Percentiles rank a stretch among this genome's conserved stretches.
Evolutionary conservation across 2,329 filamentous ascomycete species (phyloP).

Genomic region (Colletotrichum lentis): DNA sequence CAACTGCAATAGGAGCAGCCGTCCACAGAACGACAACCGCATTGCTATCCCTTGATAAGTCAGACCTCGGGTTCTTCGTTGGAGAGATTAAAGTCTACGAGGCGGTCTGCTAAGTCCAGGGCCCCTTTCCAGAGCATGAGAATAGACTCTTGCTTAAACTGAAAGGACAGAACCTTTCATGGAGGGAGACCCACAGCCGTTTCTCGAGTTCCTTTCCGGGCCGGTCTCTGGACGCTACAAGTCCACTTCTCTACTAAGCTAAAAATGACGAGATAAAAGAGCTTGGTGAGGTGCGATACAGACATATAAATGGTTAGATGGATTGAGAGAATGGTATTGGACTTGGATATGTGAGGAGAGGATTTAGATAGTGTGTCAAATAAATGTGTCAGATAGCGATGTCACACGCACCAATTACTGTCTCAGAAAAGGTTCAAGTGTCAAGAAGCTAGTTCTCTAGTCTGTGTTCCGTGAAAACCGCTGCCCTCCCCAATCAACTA

Average conservation of each 20-base stretch:
- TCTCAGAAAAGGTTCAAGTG: not conserved
- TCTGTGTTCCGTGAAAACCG: not conserved
- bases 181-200: no score
- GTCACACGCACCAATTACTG: not conserved
- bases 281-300: not conserved
- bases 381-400: slow-evolving; percentile 1
- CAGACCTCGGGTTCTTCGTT: no score
- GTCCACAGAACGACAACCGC: not conserved
- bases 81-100: no score
- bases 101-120: no score
- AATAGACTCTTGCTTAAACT: no score
- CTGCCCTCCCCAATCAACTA: not conserved
- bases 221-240: no score
- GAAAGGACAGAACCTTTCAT: no score
- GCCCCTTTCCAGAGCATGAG: no score
- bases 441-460: slow-evolving; percentile 4
- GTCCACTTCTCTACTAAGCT: not conserved
- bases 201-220: no score
- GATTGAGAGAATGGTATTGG: not conserved
- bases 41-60: no score
- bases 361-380: not conserved
- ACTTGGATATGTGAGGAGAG: slow-evolving; percentile 8
- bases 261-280: slow-evolving; percentile 2
- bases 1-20: not conserved
- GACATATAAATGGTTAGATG: not conserved